Base-by-base conservation (phyloP, 352 stramenopile species). In the Thalassiosira hispida region DNA sequence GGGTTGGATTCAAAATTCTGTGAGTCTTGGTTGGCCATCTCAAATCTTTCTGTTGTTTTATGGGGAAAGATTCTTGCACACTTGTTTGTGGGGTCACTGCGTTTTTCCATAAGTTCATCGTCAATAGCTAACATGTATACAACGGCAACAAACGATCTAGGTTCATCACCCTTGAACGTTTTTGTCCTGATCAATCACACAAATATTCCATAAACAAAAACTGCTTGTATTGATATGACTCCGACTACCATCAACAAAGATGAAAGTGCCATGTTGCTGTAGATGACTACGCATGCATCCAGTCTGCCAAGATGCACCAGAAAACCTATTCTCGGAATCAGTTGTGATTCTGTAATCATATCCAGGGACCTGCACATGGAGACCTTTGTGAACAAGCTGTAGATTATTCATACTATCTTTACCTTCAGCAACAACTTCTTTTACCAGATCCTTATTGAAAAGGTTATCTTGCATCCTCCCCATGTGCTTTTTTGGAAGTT, bases 191-290 rank as follows among this genome's bases (percentile, higher is more conserved):
- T 71, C 47, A 49, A 71, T 12, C 0, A 71, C 5, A 14, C 40
- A 33, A 16, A 71, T 29, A 61, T 71, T 71, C 62, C 62, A 71
- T 20, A 71, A 61, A n/a, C 40, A 60, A 23, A 71, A 71, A 3
- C 44, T 25, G 33, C 25, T 23, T 0, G 14, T 51, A n/a, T n/a
- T 61, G 20, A 71, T 61, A 23, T 46, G 44, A 61, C 62, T 71
- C 14, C 62, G 35, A 23, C 33, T 61, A 52, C 61, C 62, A 52
- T 71, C 62, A 27, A 61, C 38, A 42, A 42, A 42, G 2, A 64
- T 46, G 1, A 64, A 35, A 11, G 7, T 29, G n/a, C 56, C 56
- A 46, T 22, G 1, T 27, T 29, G 3, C n/a, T 29, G 56, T 6
- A 64, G 27, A 16, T 29, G 56, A 0, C 0, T 49, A 14, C 35